Percentiles rank a stretch among this genome's conserved stretches.
Evolutionary conservation across 2,329 filamentous ascomycete genomes (phyloP).

Genomic region (Chaetomium strumarium): DNA sequence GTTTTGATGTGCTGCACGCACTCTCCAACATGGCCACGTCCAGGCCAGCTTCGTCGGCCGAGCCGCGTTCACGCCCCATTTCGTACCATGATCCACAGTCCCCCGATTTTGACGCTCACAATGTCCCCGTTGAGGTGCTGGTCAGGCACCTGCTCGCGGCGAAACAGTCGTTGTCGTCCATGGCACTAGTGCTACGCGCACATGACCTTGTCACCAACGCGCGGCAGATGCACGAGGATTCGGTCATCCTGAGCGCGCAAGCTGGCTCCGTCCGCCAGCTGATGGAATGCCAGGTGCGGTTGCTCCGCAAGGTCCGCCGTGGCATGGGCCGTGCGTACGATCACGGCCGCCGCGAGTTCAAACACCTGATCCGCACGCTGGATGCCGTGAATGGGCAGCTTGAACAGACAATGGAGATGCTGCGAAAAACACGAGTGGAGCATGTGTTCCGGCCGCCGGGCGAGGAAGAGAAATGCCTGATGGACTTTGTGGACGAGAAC

Average conservation of each 20-base stretch:
- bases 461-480: constrained; percentile 56
- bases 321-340: constrained; percentile 52
- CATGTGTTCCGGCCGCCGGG: constrained; percentile 53
- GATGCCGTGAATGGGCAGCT: constrained; percentile 62
- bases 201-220: constrained; percentile 79
- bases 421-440: constrained; percentile 61
- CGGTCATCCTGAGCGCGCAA: constrained; percentile 64
- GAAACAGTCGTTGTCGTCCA: constrained; percentile 80
- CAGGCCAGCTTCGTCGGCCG: constrained; percentile 15
- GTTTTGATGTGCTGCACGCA: constrained; percentile 29
- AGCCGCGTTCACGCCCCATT: constrained; percentile 13
- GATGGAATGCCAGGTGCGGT: constrained; percentile 49
- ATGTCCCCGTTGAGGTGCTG: constrained; percentile 63
- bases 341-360: constrained; percentile 54
- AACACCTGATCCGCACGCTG: constrained; percentile 55
- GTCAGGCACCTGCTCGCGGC: constrained; percentile 80
- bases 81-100: constrained; percentile 14
- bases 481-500: constrained; percentile 72
- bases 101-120: constrained; percentile 33
- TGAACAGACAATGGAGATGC: constrained; percentile 58
- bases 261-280: constrained; percentile 61
- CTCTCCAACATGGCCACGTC: constrained; percentile 10
- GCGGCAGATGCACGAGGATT: constrained; percentile 70
- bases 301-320: constrained; percentile 47
- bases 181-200: constrained; percentile 75